Conservation (phyloP, 2,329 filamentous ascomycete genomes). For the Ophiobolus disseminans region DNA sequence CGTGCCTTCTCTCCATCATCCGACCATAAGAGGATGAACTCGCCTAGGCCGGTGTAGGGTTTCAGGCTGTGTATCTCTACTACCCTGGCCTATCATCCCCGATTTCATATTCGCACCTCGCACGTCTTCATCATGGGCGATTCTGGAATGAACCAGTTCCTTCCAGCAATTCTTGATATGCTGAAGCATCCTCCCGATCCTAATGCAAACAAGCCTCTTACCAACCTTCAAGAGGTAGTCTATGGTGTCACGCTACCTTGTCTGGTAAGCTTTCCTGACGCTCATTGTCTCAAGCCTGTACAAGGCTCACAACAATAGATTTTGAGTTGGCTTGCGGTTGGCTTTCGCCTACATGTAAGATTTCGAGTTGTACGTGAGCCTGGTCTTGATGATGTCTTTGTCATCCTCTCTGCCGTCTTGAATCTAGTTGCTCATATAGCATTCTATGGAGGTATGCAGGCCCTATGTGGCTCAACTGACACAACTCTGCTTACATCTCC, state of each 20-base stretch:
- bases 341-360: slow-evolving; percentile 37
- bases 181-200: slow-evolving; percentile 30
- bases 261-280: slow-evolving; percentile 17
- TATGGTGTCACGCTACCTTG: slow-evolving; percentile 39
- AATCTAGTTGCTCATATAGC: slow-evolving; percentile 28
- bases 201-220: slow-evolving; percentile 26
- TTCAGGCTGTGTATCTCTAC: too few relatives aligned
- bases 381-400: slow-evolving; percentile 46
- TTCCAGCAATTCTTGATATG: slow-evolving; percentile 22
- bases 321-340: slow-evolving; percentile 33
- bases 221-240: slow-evolving; percentile 29
- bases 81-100: too few relatives aligned
- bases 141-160: slow-evolving; percentile 15
- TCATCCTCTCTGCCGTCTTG: slow-evolving; percentile 34
- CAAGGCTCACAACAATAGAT: slow-evolving; percentile 24
- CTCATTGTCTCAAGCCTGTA: not conserved
- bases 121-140: not conserved
- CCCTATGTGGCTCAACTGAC: not conserved
- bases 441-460: slow-evolving; percentile 29
- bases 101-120: too few relatives aligned
- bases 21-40: too few relatives aligned
- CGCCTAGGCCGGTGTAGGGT: too few relatives aligned
- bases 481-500: slow-evolving; percentile 5
- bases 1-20: too few relatives aligned
- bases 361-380: slow-evolving; percentile 33